A percentile compares a stretch with the other conserved stretches of the same genome.
These are phyloP conservation scores for Talaromyces albobiverticillius DNA, from an alignment of 2,329 filamentous ascomycete genomes.

Conservation along the genomic window DNA sequence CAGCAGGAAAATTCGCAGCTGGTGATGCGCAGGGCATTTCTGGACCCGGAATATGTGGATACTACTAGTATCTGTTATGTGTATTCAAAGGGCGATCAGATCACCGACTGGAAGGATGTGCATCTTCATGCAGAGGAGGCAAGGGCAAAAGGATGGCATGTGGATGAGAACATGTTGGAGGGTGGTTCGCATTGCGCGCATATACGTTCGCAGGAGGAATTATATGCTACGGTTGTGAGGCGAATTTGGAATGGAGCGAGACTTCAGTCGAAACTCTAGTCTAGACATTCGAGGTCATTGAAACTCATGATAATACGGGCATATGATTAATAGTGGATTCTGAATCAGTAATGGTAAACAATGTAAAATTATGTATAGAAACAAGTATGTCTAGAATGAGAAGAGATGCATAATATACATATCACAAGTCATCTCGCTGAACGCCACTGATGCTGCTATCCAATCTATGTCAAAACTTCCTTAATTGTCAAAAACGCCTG, in stretches of 20 bases:
- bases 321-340: not conserved
- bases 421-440: slow-evolving; percentile 1
- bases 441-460: slow-evolving; percentile 11
- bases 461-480: slow-evolving; percentile 6
- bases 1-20: slow-evolving; percentile 5
- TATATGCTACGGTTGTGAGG: slow-evolving; percentile 4
- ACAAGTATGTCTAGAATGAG: slow-evolving; percentile 2
- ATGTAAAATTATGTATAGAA: not conserved
- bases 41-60: slow-evolving; percentile 6
- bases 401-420: slow-evolving; percentile 8
- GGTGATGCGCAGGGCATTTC: slow-evolving; percentile 5
- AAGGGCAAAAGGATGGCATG: slow-evolving; percentile 6
- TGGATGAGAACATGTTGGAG: slow-evolving; percentile 7
- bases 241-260: slow-evolving; percentile 3
- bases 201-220: slow-evolving; percentile 3
- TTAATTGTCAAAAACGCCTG: slow-evolving; percentile 4
- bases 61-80: slow-evolving; percentile 5
- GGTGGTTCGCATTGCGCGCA: slow-evolving; percentile 12
- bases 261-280: slow-evolving; percentile 4
- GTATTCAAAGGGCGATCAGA: slow-evolving; percentile 7
- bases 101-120: slow-evolving; percentile 10
- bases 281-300: not conserved
- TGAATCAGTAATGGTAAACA: not conserved
- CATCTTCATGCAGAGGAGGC: slow-evolving; percentile 9
- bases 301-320: too few species aligned